Percentiles rank a stretch among this genome's conserved stretches.
Conservation (phyloP, 164 flowering plant species). For the Aristolochia fimbriata region DNA sequence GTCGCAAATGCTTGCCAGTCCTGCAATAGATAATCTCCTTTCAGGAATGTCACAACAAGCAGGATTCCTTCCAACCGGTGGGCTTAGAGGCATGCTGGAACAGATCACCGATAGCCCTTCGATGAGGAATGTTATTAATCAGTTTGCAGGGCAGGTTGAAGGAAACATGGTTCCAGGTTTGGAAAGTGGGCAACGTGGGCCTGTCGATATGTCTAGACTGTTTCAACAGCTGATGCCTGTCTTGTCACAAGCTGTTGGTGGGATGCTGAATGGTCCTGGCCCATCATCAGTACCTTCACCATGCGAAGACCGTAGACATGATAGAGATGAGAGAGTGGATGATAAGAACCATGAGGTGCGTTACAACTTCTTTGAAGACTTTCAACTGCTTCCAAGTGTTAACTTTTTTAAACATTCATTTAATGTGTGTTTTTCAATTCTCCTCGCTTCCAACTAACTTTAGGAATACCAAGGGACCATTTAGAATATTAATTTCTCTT, state of each 20-base stretch:
- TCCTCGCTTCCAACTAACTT: too few relatives aligned
- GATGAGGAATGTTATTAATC: constrained; percentile 63
- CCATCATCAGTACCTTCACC: constrained; percentile 13
- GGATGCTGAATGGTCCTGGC: constrained; percentile 24
- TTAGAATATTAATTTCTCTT: too few relatives aligned
- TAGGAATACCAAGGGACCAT: too few relatives aligned
- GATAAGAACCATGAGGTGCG: constrained; percentile 25
- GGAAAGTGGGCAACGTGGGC: constrained; percentile 57
- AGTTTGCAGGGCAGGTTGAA: constrained; percentile 65
- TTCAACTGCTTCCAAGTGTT: not conserved
- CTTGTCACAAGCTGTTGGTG: constrained; percentile 65
- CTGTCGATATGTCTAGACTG: constrained; percentile 67
- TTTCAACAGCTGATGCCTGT: constrained; percentile 97
- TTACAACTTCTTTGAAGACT: not conserved
- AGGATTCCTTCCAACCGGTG: constrained; percentile 72
- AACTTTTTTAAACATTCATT: not conserved
- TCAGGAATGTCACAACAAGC: constrained; percentile 78
- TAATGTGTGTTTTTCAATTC: too few relatives aligned
- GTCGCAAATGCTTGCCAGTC: constrained; percentile 66
- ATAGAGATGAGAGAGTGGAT: constrained; percentile 14
- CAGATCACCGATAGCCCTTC: constrained; percentile 74
- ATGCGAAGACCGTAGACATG: constrained; percentile 11
- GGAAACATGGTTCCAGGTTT: constrained; percentile 51
- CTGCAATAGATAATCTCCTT: constrained; percentile 56
- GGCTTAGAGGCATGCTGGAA: constrained; percentile 62